Conservation (phyloP, 352 stramenopile genomes). For the Phytophthora cryptogea region DNA sequence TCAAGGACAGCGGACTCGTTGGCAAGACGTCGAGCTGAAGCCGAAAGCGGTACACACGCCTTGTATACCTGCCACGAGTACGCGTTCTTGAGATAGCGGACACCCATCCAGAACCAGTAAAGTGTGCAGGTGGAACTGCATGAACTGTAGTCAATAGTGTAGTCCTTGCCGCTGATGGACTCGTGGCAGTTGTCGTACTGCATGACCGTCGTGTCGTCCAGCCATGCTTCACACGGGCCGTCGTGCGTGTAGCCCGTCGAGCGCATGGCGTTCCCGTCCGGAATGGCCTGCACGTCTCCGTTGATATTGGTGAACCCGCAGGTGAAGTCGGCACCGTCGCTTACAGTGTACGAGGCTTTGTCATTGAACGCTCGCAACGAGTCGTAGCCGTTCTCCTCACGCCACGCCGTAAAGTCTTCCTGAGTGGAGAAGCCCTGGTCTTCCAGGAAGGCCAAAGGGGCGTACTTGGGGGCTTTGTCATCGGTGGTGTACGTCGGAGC, state of each 20-base stretch:
- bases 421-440: slow-evolving; percentile 47
- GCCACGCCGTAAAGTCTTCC: slow-evolving; percentile 47
- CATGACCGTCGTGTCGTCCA: slow-evolving; percentile 43
- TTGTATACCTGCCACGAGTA: slow-evolving; percentile 73
- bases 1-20: slow-evolving; percentile 31
- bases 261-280: slow-evolving; percentile 31
- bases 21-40: slow-evolving; percentile 20
- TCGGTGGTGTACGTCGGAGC: slow-evolving; percentile 43
- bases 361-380: slow-evolving; percentile 53
- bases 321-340: slow-evolving; percentile 34
- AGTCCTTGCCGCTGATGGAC: slow-evolving; percentile 40
- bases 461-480: slow-evolving; percentile 42
- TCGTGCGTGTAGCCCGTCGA: slow-evolving; percentile 59
- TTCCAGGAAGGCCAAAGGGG: slow-evolving; percentile 53
- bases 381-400: slow-evolving; percentile 41
- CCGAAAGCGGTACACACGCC: slow-evolving; percentile 39
- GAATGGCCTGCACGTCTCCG: slow-evolving; percentile 41
- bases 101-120: slow-evolving; percentile 48
- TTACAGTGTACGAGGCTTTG: slow-evolving; percentile 40
- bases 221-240: slow-evolving; percentile 50
- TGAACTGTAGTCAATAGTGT: slow-evolving; percentile 42
- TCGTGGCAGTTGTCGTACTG: slow-evolving; percentile 43
- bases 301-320: slow-evolving; percentile 38
- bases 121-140: slow-evolving; percentile 43
- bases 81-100: slow-evolving; percentile 47